These are phyloP conservation scores for Elsinoe arachidis DNA, from an alignment of 2,329 filamentous ascomycete species.

Conservation along the genomic window DNA sequence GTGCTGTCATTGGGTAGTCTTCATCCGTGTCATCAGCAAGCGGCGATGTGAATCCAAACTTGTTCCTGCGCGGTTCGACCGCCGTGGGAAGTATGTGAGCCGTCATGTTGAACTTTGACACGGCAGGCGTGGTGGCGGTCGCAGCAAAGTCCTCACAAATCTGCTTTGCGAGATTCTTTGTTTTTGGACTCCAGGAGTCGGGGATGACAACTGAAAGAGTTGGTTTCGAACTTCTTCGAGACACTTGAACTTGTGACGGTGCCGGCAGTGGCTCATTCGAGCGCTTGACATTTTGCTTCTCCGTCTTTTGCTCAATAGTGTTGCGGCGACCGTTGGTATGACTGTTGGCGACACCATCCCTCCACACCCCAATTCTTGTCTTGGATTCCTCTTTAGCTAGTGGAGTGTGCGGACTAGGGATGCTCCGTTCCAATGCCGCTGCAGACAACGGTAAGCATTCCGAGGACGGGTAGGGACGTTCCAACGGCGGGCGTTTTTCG, in stretches of 20 bases:
- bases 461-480: slow-evolving; percentile 14
- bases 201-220: slow-evolving; percentile 10
- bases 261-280: neutral
- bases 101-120: slow-evolving; percentile 11
- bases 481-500: slow-evolving; percentile 1
- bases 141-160: slow-evolving; percentile 8
- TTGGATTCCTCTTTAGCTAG: slow-evolving; percentile 22
- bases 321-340: slow-evolving; percentile 18
- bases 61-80: neutral
- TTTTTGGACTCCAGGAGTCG: slow-evolving; percentile 8
- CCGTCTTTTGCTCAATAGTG: slow-evolving; percentile 6
- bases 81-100: slow-evolving; percentile 8
- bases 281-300: neutral
- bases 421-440: neutral
- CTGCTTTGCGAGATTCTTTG: slow-evolving; percentile 2
- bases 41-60: neutral
- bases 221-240: slow-evolving; percentile 4
- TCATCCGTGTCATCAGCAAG: neutral
- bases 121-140: slow-evolving; percentile 3
- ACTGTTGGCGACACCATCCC: slow-evolving; percentile 30
- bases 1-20: neutral
- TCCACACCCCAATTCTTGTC: slow-evolving; percentile 35
- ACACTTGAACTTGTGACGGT: neutral
- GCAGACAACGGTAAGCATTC: slow-evolving; percentile 6
- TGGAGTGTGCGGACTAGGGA: slow-evolving; percentile 17